Evolutionary conservation across 768 basidiomycete species (phyloP), one percentile per base, ranked within the genome.

Genomic region (Sporobolomyces phaffii): DNA sequence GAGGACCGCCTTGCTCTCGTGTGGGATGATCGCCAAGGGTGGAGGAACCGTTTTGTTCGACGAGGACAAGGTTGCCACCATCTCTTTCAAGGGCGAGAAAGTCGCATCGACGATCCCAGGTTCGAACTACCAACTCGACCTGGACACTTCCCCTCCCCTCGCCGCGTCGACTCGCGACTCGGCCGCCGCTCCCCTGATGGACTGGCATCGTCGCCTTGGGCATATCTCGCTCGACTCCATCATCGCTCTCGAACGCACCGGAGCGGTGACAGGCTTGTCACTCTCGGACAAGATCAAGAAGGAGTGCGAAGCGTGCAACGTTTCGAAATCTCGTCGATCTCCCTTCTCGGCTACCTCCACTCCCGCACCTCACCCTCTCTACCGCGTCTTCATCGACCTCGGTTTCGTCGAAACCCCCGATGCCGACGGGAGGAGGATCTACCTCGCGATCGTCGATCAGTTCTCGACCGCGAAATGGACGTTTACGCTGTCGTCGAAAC

Each of bases 401-500:
- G 57, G 18, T 2, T 59, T 59, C 57, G 44, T 59, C 57, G 57
- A 59, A 22, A 24, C 28, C 28, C 18, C 14, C 1, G 57, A 59
- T 15, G 4, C 18, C 10, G 29, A 45, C 2, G 57, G 57, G 1
- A 15, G 28, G 1, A 20, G 6, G 24, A 45, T 59, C 57, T 59
- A 31, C 43, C 28, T 59, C 1, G 43, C 57, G 22, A 59, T 59
- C 57, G 57, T 59, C 57, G 57, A 59, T 44, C 57, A 59, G 31
- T 20, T 26, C 44, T 18, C 57, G 1, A 45, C 43, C 11, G 57
- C 57, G 3, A 59, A 59, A 17, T 59, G 57, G 57, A 34, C 43
- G 9, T 47, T 59, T 33, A 22, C 57, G 9, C 44, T 59, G 13
- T 5, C 6, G 24, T 44, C 41, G 2, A 59, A 59, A n/a, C n/a